phyloP scores from a whole-genome alignment of 352 stramenopile species.

The Achlya hypogyna region DNA sequence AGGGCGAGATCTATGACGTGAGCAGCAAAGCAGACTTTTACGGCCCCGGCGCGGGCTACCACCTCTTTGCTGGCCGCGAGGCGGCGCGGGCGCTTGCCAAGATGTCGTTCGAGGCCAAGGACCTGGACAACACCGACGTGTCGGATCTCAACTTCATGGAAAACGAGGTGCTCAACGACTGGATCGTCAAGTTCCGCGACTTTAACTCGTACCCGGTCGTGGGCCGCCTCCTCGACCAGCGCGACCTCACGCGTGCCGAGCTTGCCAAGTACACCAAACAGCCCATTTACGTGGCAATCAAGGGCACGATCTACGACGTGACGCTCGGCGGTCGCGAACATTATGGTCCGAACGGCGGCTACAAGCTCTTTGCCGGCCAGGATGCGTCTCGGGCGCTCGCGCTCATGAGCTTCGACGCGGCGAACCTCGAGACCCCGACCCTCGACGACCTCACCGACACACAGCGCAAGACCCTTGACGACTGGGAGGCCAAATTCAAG shows the following conservation, averaged over 20 bases:
- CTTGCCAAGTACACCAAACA: slow-evolving; percentile 79
- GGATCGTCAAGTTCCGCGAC: slow-evolving; percentile 93
- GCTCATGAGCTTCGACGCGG: slow-evolving; percentile 94
- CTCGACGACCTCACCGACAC: slow-evolving; percentile 88
- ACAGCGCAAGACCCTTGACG: slow-evolving; percentile 88
- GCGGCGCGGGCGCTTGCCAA: slow-evolving; percentile 91
- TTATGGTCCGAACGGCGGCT: slow-evolving; percentile 91
- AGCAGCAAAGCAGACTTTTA: slow-evolving; percentile 93
- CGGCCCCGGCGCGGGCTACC: slow-evolving; percentile 91
- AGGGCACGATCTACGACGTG: slow-evolving; percentile 95
- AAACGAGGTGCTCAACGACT: slow-evolving; percentile 84
- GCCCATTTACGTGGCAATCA: slow-evolving; percentile 91
- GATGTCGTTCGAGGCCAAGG: slow-evolving; percentile 92
- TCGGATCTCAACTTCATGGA: slow-evolving; percentile 76
- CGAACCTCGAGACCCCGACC: slow-evolving; percentile 87
- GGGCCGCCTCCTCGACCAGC: slow-evolving; percentile 77
- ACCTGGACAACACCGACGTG: slow-evolving; percentile 81
- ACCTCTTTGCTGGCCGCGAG: slow-evolving; percentile 93
- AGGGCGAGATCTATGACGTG: slow-evolving; percentile 96
- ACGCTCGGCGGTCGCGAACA: slow-evolving; percentile 89
- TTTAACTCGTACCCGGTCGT: slow-evolving; percentile 95
- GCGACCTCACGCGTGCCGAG: slow-evolving; percentile 70
- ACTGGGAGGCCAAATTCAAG: slow-evolving; percentile 96
- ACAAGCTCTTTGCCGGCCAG: slow-evolving; percentile 93
- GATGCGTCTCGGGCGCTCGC: slow-evolving; percentile 92